These are phyloP conservation scores for Ophiosphaerella narmari DNA, from an alignment of 2,329 filamentous ascomycete species.

Conservation along the genomic window DNA sequence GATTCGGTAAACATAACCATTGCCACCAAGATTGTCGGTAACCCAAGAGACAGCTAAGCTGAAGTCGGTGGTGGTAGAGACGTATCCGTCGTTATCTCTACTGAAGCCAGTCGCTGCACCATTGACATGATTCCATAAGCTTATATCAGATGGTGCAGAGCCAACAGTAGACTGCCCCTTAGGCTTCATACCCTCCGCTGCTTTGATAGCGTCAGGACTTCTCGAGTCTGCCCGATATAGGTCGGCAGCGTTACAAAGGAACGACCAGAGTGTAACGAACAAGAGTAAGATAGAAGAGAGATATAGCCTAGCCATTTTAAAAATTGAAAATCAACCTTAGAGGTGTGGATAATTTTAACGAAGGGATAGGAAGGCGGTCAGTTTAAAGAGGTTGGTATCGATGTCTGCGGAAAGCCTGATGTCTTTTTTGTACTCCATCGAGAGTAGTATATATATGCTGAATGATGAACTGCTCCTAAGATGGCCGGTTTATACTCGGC, in stretches of 20 bases:
- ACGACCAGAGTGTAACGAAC: neutral
- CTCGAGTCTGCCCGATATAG: neutral
- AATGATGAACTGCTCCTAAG: too few relatives aligned
- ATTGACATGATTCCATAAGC: constrained; percentile 1
- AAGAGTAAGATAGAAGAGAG: neutral
- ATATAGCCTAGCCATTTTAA: neutral
- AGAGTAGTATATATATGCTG: too few relatives aligned
- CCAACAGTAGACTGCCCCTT: neutral
- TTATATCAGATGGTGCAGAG: neutral
- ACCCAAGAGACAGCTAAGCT: neutral
- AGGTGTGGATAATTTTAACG: too few relatives aligned
- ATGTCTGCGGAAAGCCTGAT: too few relatives aligned
- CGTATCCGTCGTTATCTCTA: neutral
- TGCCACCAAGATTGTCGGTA: neutral
- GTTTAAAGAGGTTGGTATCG: too few relatives aligned
- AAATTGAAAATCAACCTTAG: too few relatives aligned
- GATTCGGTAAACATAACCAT: neutral
- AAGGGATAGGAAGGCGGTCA: too few relatives aligned
- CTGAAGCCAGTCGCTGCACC: neutral
- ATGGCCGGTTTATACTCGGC: too few relatives aligned
- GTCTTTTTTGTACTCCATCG: too few relatives aligned
- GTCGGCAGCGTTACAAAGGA: neutral
- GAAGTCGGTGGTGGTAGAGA: neutral
- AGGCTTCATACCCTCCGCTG: neutral
- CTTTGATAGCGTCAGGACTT: neutral